These are phyloP conservation scores for Gonium pectorale DNA, from an alignment of 139 green algal species.

Conservation along the genomic window DNA sequence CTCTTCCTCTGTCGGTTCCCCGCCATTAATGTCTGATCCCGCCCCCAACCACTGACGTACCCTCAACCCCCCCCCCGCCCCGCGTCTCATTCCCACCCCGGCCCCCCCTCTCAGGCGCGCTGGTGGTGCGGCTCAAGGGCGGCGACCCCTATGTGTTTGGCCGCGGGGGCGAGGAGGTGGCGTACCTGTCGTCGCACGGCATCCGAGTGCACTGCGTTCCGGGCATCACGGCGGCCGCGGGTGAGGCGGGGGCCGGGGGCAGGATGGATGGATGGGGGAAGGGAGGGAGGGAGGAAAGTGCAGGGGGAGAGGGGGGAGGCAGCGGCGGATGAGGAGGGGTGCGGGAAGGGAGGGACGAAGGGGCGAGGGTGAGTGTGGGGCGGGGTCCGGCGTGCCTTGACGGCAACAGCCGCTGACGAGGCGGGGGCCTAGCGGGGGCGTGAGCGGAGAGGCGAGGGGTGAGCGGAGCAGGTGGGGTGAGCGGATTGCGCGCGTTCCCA, in stretches of 20 bases:
- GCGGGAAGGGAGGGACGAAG: neutral
- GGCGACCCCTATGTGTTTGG: slow-evolving; percentile 97
- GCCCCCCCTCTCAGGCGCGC: slow-evolving; percentile 45
- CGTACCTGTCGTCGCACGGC: slow-evolving; percentile 84
- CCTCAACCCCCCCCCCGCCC: neutral
- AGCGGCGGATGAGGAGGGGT: too few relatives aligned
- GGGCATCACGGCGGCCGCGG: slow-evolving; percentile 79
- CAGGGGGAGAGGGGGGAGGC: neutral
- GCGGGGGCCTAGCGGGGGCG: too few relatives aligned
- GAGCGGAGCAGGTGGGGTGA: too few relatives aligned
- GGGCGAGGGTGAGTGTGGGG: neutral
- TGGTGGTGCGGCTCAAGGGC: slow-evolving; percentile 91
- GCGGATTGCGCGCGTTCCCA: too few relatives aligned
- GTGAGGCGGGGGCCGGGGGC: neutral
- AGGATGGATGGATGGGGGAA: neutral
- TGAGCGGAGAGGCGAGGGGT: too few relatives aligned
- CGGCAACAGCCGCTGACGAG: too few relatives aligned
- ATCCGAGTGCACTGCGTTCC: slow-evolving; percentile 91
- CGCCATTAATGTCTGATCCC: too few relatives aligned
- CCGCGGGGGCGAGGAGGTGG: slow-evolving; percentile 76
- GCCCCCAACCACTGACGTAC: too few relatives aligned
- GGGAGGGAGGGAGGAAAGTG: neutral
- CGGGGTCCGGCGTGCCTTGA: too few relatives aligned
- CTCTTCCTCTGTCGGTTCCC: too few relatives aligned
- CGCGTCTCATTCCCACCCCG: neutral